phyloP scores from a whole-genome alignment of 1,284 basidiomycete genomes.

The Dichomitus squalens region DNA sequence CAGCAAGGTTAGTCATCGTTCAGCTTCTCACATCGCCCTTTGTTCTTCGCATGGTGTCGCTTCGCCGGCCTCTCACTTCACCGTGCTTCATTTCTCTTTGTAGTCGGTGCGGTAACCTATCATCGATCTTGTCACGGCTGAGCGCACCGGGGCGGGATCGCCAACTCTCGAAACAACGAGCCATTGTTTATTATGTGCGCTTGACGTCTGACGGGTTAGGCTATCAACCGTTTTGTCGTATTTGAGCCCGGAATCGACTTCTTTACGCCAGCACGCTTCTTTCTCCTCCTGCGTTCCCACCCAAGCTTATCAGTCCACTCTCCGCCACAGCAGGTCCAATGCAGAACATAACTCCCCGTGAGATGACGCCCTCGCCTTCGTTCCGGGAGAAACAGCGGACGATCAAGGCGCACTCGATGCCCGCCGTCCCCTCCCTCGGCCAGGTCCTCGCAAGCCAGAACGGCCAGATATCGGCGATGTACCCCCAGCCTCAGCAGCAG shows the following conservation, averaged over 20 bases:
- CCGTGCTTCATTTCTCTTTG: conserved; percentile 7
- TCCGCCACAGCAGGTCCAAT: conserved; percentile 30
- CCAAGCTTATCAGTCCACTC: conserved; percentile 29
- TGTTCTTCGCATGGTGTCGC: conserved; percentile 10
- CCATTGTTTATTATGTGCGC: conserved; percentile 20
- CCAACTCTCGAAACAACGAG: conserved; percentile 11
- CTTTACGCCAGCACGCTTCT: conserved; percentile 20
- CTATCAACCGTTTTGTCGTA: conserved; percentile 24
- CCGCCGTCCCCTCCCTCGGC: conserved; percentile 56
- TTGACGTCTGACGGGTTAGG: conserved; percentile 26
- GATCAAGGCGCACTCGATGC: conserved; percentile 62
- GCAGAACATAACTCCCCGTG: conserved; percentile 55
- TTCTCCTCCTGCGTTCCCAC: conserved; percentile 24
- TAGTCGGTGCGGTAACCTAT: conserved; percentile 10
- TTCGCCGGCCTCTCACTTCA: conserved; percentile 6
- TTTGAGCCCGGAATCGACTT: conserved; percentile 23
- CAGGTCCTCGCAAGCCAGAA: conserved; percentile 44
- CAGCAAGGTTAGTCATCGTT: conserved; percentile 40
- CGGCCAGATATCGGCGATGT: conserved; percentile 25
- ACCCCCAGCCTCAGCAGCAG: conserved; percentile 45
- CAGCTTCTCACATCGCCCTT: conserved; percentile 16
- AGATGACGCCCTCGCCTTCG: conserved; percentile 69
- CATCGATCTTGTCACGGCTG: conserved; percentile 16
- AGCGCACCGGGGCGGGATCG: conserved; percentile 15
- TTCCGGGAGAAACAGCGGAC: conserved; percentile 60